A percentile compares a stretch with the other conserved stretches of the same genome.
Conservation (phyloP, 106 monocot genomes). For the Gastrodia elata region DNA sequence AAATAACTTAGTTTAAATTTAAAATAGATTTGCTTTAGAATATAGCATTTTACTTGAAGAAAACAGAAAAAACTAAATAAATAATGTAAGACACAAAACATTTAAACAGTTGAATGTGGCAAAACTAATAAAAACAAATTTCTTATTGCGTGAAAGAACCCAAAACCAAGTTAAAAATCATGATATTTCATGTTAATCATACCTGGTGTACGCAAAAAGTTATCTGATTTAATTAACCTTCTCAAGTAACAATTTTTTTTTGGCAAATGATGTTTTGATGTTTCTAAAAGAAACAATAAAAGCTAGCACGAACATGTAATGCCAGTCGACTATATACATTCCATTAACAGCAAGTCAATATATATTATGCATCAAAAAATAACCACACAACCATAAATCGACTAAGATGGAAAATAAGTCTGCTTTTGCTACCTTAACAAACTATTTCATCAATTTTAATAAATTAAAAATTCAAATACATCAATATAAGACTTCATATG, state of each 20-base stretch:
- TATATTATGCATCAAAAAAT: neutral
- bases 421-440: neutral
- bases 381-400: neutral
- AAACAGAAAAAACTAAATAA: neutral
- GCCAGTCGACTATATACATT: neutral
- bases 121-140: neutral
- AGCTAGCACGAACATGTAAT: too few relatives aligned
- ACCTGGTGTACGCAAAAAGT: too few relatives aligned
- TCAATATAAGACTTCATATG: neutral
- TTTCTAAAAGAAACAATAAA: too few relatives aligned
- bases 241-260: too few relatives aligned
- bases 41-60: neutral
- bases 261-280: neutral
- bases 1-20: neutral
- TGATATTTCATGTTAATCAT: too few relatives aligned
- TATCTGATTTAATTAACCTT: too few relatives aligned
- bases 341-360: neutral
- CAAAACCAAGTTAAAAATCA: neutral
- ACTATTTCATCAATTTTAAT: neutral
- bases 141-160: neutral
- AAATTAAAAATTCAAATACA: neutral
- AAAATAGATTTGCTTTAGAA: neutral
- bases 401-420: neutral
- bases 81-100: neutral
- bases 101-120: neutral